These are phyloP conservation scores for Neospora caninum DNA, from an alignment of 169 alveolate species.

Conservation along the genomic window DNA sequence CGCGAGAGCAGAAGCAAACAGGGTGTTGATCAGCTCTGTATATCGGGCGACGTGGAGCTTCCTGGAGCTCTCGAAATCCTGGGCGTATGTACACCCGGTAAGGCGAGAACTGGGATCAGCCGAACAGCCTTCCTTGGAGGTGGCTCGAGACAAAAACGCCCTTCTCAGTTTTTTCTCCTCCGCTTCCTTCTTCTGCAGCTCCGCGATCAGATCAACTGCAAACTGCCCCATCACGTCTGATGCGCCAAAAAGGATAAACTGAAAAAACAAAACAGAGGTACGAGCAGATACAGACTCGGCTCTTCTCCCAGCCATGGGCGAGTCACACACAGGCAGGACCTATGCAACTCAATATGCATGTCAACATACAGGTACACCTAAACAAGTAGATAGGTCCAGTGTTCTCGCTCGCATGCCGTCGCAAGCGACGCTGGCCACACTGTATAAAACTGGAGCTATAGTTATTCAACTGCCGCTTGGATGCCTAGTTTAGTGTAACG, in stretches of 20 bases:
- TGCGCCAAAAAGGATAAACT: conserved; percentile 31
- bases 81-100: not conserved
- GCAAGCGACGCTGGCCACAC: no score
- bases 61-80: not conserved
- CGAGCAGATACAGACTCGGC: not conserved
- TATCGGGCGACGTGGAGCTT: not conserved
- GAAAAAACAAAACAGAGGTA: not conserved
- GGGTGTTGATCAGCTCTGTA: not conserved
- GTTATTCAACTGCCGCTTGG: no score
- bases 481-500: no score
- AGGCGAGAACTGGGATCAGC: not conserved
- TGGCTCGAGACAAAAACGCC: not conserved
- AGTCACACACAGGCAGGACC: no score
- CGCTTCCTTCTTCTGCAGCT: conserved; percentile 21
- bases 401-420: no score
- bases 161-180: not conserved
- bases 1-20: not conserved
- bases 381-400: no score
- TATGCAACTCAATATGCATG: no score
- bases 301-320: no score
- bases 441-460: no score
- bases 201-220: not conserved
- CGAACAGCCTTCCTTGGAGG: not conserved
- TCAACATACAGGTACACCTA: no score
- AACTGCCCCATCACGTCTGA: conserved; percentile 24